These are phyloP conservation scores for Paspalum notatum DNA, from an alignment of 176 grass and related monocot species.

Conservation along the genomic window DNA sequence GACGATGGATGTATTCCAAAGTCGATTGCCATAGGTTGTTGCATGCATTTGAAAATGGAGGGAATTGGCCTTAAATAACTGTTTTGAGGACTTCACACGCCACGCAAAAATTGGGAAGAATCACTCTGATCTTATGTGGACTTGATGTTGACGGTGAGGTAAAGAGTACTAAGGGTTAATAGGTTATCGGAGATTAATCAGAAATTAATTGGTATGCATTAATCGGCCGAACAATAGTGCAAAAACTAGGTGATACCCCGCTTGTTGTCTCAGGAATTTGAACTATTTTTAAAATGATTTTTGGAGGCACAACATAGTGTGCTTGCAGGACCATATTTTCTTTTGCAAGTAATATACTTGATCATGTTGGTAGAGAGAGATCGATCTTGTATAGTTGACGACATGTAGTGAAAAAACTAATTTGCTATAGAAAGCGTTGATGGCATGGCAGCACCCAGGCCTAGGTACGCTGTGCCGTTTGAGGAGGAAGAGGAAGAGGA, in stretches of 20 bases:
- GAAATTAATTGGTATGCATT: too few relatives aligned
- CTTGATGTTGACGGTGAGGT: too few relatives aligned
- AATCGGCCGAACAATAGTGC: background rate
- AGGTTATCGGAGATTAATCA: too few relatives aligned
- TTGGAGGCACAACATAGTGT: too few relatives aligned
- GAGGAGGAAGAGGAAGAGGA: constrained; percentile 68
- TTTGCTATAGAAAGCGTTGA: background rate
- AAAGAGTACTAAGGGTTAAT: too few relatives aligned
- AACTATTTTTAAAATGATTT: too few relatives aligned
- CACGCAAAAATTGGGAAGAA: background rate
- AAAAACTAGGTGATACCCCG: background rate
- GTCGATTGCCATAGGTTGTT: background rate
- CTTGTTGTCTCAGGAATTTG: too few relatives aligned
- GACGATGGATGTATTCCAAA: background rate
- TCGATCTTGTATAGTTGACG: too few relatives aligned
- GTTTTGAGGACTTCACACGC: background rate
- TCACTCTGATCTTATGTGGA: background rate
- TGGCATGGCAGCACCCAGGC: constrained; percentile 61
- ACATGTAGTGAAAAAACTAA: too few relatives aligned
- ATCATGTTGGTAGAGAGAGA: too few relatives aligned
- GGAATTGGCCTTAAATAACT: background rate
- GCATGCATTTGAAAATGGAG: background rate
- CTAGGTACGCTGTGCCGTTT: constrained; percentile 72
- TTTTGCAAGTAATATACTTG: too few relatives aligned
- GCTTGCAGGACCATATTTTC: too few relatives aligned